Evolutionary conservation across 2,329 filamentous ascomycete genomes (phyloP), one percentile per base, ranked within the genome.

Genomic region (Emergomyces pasteurianus): DNA sequence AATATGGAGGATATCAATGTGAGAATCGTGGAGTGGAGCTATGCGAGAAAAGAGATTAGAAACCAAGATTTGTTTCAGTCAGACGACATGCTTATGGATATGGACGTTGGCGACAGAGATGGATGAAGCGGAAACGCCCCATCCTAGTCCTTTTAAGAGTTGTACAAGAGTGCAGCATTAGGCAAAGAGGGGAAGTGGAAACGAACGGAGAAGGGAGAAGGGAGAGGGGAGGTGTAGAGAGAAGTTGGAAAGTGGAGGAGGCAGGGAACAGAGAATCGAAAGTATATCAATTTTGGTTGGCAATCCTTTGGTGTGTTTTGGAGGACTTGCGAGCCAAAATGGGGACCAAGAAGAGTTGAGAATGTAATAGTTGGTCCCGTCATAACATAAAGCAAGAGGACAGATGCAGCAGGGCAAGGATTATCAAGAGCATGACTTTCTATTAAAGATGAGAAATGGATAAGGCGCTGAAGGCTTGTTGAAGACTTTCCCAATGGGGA

Each of bases 1-100:
- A 92, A 78, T 63, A 96, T 81, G 63, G 90, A 86, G 26, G 91
- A 88, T 65, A 96, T 78, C 60, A 97, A 80, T 18, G 94, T 97
- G 65, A 97, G 83, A 64, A 95, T 77, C 47, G 89, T 91, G 72
- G 82, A 92, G 72, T 88, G 88, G 66, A 95, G 85, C 91, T 96
- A 69, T 61, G 61, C 58, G 46, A 59, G 63, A 59, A 63, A 63
- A 65, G 56, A 56, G 62, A n/a, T 53, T 34, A 50, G 53, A 26
- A 26, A 16, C 16, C 2, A 43, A 46, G 12, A 14, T 57, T 23
- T 18, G 34, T 34, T n/a, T 54, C 18, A 38, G 53, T 42, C 54
- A 31, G 26, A 28, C 23, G 54, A 28, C 21, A 31, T 57, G 14
- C 7, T 42, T 3, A 3, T 26, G 34, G 34, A 26, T 53, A 36